A percentile compares a stretch with the other conserved stretches of the same genome.
Evolutionary conservation across 1,284 basidiomycete genomes (phyloP).

Genomic region (Earliella scabrosa): DNA sequence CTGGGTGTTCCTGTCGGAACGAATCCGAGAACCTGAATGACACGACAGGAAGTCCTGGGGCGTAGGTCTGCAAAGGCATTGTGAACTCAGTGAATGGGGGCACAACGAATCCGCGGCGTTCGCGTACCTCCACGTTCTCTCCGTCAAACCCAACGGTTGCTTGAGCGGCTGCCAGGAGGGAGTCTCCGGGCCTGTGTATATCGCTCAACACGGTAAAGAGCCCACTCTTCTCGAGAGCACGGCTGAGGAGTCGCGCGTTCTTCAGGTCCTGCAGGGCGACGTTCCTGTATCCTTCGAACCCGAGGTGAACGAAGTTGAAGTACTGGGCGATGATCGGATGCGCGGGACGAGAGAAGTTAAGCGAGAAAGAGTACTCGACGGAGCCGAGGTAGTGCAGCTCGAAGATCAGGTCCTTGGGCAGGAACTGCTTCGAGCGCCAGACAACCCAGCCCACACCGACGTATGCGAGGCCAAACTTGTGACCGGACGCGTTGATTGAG

Average conservation of each 20-base stretch:
- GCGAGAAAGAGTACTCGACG: constrained; percentile 79
- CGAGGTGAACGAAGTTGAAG: constrained; percentile 89
- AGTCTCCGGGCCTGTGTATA: constrained; percentile 54
- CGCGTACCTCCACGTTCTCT: constrained; percentile 57
- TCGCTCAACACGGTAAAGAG: constrained; percentile 80
- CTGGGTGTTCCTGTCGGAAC: constrained; percentile 72
- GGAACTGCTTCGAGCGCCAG: constrained; percentile 76
- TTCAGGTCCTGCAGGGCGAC: constrained; percentile 79
- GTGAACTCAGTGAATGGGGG: constrained; percentile 4
- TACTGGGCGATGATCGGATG: constrained; percentile 92
- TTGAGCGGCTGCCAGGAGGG: constrained; percentile 41
- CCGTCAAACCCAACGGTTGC: constrained; percentile 46
- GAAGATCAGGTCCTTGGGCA: constrained; percentile 91
- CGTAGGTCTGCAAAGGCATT: constrained; percentile 72
- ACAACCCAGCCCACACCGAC: constrained; percentile 91
- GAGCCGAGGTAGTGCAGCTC: constrained; percentile 82
- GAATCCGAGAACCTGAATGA: constrained; percentile 88
- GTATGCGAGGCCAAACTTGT: constrained; percentile 89
- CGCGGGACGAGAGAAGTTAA: constrained; percentile 94
- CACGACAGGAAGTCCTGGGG: constrained; percentile 88
- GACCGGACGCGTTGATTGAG: constrained; percentile 87
- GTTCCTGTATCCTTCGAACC: constrained; percentile 80
- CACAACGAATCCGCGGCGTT: not conserved
- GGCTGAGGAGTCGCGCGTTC: constrained; percentile 86
- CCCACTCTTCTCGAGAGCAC: constrained; percentile 83